Evolutionary conservation across 1,284 basidiomycete species (phyloP).

Genomic region (Apiotrichum domesticum): DNA sequence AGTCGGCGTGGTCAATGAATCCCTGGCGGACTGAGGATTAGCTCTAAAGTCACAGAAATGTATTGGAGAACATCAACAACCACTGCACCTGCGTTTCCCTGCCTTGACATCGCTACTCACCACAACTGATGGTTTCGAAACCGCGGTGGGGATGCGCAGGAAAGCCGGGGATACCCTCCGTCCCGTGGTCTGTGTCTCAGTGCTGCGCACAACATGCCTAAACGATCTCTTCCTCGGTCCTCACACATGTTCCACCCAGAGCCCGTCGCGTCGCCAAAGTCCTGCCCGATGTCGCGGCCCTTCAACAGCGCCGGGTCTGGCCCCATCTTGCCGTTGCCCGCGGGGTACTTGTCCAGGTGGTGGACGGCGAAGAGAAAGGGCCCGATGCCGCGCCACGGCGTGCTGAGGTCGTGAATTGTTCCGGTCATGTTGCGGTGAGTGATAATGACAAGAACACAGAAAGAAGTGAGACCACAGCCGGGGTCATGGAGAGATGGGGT

Average conservation of each 20-base stretch:
- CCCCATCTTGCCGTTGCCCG: constrained; percentile 3
- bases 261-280: constrained; percentile 6
- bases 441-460: no score
- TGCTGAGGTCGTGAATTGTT: constrained; percentile 1
- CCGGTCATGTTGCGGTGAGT: constrained; percentile 1
- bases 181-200: neutral
- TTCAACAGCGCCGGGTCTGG: constrained; percentile 4
- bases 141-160: constrained; percentile 11
- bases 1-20: constrained; percentile 17
- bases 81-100: neutral
- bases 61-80: no score
- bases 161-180: neutral
- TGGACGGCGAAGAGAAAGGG: constrained; percentile 8
- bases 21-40: constrained; percentile 3
- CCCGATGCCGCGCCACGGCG: constrained; percentile 12
- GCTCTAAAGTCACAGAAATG: no score
- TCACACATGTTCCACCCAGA: constrained; percentile 14
- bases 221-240: neutral
- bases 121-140: constrained; percentile 10
- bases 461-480: no score
- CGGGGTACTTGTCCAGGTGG: constrained; percentile 14
- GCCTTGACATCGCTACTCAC: neutral
- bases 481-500: no score
- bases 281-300: constrained; percentile 13
- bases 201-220: no score